Evolutionary conservation across 2,329 filamentous ascomycete species (phyloP).

Genomic region (Stemphylium lycopersici): DNA sequence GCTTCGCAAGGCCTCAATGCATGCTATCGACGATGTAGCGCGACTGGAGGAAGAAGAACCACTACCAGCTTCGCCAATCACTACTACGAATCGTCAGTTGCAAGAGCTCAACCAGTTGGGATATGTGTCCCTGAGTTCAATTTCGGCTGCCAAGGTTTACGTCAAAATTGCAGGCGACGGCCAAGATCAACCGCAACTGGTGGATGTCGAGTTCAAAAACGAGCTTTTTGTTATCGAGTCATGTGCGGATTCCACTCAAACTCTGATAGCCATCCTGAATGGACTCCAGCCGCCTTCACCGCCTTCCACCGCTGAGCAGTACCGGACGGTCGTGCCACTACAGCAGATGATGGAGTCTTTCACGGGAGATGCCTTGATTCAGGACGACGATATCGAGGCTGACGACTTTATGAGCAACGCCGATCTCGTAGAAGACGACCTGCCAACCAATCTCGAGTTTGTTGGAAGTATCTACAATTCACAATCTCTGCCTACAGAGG

Average conservation of each 20-base stretch:
- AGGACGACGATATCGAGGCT: constrained; percentile 62
- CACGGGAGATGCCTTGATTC: constrained; percentile 80
- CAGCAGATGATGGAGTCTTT: constrained; percentile 90
- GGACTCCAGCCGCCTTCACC: constrained; percentile 83
- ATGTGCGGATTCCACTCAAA: constrained; percentile 96
- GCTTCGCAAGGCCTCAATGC: constrained; percentile 79
- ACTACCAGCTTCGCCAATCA: constrained; percentile 12
- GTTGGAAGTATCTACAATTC: constrained; percentile 63
- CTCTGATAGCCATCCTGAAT: constrained; percentile 78
- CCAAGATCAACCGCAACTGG: constrained; percentile 65
- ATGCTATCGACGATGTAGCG: constrained; percentile 78
- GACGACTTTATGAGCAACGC: constrained; percentile 48
- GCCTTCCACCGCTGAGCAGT: constrained; percentile 82
- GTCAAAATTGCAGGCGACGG: constrained; percentile 66
- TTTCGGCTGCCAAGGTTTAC: constrained; percentile 77
- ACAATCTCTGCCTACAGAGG: constrained; percentile 48
- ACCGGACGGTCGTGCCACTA: constrained; percentile 84
- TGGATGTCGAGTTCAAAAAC: constrained; percentile 83
- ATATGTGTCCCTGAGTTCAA: constrained; percentile 84
- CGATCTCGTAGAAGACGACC: constrained; percentile 50
- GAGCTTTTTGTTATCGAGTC: constrained; percentile 90
- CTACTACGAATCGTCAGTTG: constrained; percentile 52
- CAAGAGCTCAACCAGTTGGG: constrained; percentile 65
- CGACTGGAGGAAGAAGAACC: constrained; percentile 47
- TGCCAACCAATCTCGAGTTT: constrained; percentile 52